Percentiles rank a stretch among this genome's conserved stretches.
Conservation (phyloP, 2,329 filamentous ascomycete genomes). For the Sporothrix mexicana region DNA sequence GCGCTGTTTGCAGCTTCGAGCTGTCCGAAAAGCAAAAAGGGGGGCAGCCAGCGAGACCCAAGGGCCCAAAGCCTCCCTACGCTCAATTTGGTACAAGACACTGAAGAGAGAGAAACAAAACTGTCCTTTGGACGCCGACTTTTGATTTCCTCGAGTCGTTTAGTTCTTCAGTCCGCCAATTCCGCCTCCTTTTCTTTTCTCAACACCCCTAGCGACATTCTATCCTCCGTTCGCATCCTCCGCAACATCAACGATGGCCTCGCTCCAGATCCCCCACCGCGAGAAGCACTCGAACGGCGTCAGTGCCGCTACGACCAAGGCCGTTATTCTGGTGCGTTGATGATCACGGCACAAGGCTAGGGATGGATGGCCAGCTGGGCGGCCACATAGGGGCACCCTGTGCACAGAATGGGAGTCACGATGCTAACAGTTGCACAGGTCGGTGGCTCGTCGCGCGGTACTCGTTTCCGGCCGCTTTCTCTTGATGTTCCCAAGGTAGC, state of each 20-base stretch:
- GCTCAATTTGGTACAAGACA: background rate
- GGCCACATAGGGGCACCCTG: background rate
- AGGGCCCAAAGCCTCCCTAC: background rate
- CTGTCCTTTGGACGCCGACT: conserved; percentile 12
- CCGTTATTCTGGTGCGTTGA: conserved; percentile 81
- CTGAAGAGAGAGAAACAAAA: conserved; percentile 17
- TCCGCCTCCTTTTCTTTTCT: background rate
- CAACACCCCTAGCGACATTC: conserved; percentile 6
- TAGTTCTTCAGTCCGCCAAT: background rate
- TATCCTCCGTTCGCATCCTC: background rate
- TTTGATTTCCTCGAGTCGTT: no score
- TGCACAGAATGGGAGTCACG: background rate
- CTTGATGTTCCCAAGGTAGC: conserved; percentile 92
- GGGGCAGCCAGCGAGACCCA: background rate
- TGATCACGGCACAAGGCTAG: background rate
- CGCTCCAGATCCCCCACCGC: conserved; percentile 62
- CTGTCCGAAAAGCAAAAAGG: conserved; percentile 12
- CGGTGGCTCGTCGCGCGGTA: conserved; percentile 92
- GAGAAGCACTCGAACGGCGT: conserved; percentile 57
- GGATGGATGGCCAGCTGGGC: background rate
- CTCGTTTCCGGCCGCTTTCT: conserved; percentile 90
- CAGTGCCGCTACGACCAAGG: conserved; percentile 75
- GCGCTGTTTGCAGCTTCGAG: conserved; percentile 3
- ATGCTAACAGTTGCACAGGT: conserved; percentile 63
- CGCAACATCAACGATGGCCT: conserved; percentile 50